Base-by-base conservation (phyloP, 1,139 yeast species). In the Pichia sp. region DNA sequence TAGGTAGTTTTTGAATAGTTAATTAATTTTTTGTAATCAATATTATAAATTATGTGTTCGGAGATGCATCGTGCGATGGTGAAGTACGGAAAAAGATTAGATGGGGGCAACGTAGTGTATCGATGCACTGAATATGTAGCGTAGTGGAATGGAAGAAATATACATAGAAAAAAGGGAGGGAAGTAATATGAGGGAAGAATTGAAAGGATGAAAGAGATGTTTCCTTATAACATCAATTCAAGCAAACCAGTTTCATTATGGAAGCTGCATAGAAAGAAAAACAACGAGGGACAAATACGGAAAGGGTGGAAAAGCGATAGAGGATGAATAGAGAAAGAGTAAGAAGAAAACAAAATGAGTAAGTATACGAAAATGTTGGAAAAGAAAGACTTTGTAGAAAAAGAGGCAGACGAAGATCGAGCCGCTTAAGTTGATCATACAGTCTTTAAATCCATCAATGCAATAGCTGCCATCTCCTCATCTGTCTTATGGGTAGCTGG, bases 381-480 rank as follows among this genome's bases (percentile, higher is more conserved):
- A 47, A 34, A 41, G 12, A 22, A 5, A 13, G 8, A 37, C 5
- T 19, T 12, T 22, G 19, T 25, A 25, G 9, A 25, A 25, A 25
- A 25, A 25, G 28, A 25, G 28, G 9, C 6, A 25, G 28, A 25
- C 9, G 28, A 9, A 25, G 9, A 25, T 25, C 8, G 9, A 25
- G 28, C 6, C 28, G 28, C 9, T 25, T 25, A 9, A 9, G 9
- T 25, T 9, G n/a, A 13, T 49, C 30, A 48, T 25, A 46, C 46
- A 30, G 78, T 71, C 72, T 78, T 78, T 64, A 82, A 70, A 60
- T 80, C 83, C 58, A 82, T 83, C 63, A 82, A 72, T 3, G 86
- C 87, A 62, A 75, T 72, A 2, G 85, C 87, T 3, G 87, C 87
- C 73, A 61, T 72, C 71, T 65, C 81, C 80, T 60, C 70, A 36